Evolutionary conservation across 2,329 filamentous ascomycete species (phyloP), one percentile per base, ranked within the genome.

Genomic region (Fusarium sp.): DNA sequence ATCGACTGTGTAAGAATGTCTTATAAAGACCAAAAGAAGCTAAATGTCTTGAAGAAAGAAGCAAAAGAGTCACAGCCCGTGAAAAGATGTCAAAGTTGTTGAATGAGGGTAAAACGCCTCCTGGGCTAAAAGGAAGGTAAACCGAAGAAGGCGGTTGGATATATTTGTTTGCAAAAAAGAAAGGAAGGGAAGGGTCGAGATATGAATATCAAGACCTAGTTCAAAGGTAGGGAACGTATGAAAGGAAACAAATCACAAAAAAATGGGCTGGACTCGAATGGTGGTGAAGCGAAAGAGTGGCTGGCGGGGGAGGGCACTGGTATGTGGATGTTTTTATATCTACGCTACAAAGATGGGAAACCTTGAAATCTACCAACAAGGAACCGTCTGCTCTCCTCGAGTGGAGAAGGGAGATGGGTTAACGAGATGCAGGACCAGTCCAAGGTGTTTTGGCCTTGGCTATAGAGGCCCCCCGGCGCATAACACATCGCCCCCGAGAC

Each of bases 91-190:
- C 6, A 6, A 58, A 65, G 17, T 54, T 25, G 40, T 43, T 54
- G 52, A 68, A 74, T 30, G 71, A 74, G 71, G 66, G 72, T 68
- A 66, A 50, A 47, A 50, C 60, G 72, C 72, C 72, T 75, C 72
- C 72, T 64, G 72, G 72, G 72, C 72, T 58, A 68, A 75, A 73
- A 40, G 33, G 33, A 70, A 75, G 63, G 65, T 70, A 70, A 74
- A 74, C 62, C 63, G 52, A 63, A 45, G 61, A 61, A 61, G 66
- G 66, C 62, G 35, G 52, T 54, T 54, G 47, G 25, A 20, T 32
- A 54, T 59, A 54, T 59, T 32, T 52, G 59, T 56, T 25, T 25
- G 63, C 20, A 40, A 72, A 72, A 22, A 69, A 69, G 6, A 66
- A 64, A 70, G 70, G 47, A 61, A 70, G 58, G 65, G 63, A 65